Evolutionary conservation across 345 rosid species (phyloP).

Genomic region (Bruguiera sexangula): DNA sequence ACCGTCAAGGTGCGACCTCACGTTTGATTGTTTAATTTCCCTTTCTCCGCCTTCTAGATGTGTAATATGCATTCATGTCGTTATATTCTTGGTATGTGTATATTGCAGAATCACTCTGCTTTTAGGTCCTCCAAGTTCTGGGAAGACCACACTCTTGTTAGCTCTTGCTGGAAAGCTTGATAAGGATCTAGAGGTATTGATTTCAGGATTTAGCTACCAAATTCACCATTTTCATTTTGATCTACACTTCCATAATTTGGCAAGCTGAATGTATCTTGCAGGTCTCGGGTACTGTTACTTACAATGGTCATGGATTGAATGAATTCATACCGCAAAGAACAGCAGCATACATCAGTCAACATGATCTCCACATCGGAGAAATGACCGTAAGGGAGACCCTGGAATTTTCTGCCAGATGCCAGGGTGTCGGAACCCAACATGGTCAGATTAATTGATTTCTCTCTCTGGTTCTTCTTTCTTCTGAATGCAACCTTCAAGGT

Average conservation of each 20-base stretch:
- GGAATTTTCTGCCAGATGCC: constrained; percentile 72
- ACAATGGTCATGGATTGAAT: constrained; percentile 51
- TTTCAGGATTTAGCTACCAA: neutral
- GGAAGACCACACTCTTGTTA: no score
- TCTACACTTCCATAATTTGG: no score
- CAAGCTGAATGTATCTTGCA: constrained; percentile 16
- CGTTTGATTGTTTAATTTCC: no score
- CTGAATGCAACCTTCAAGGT: neutral
- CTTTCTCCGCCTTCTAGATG: no score
- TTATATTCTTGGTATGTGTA: no score
- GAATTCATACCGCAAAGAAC: constrained; percentile 71
- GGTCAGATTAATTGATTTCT: constrained; percentile 31
- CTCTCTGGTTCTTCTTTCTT: neutral
- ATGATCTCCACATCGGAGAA: constrained; percentile 56
- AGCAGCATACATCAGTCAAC: constrained; percentile 67
- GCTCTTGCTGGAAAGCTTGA: no score
- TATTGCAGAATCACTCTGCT: no score
- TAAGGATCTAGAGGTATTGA: constrained; percentile 31
- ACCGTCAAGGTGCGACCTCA: no score
- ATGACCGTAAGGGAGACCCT: constrained; percentile 78
- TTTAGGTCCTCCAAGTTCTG: no score
- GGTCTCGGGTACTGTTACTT: constrained; percentile 59
- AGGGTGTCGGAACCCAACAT: constrained; percentile 55
- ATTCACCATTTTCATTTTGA: neutral
- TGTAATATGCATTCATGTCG: no score